Percentiles rank a stretch among this genome's conserved stretches.
Conservation (phyloP, 2,329 filamentous ascomycete species). For the Cryphonectria parasitica region DNA sequence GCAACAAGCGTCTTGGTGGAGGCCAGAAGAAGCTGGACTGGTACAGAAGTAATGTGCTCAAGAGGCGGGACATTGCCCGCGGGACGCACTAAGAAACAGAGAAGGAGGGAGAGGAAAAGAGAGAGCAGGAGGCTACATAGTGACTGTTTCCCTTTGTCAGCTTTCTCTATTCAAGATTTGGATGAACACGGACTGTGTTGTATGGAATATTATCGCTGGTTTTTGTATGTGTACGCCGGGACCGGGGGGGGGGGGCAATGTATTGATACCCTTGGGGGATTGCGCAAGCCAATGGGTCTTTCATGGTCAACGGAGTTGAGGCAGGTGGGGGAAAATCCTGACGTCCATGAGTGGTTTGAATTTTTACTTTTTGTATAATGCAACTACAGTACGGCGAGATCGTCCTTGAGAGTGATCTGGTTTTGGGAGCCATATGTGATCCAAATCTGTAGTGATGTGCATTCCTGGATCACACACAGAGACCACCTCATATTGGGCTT, state of each 20-base stretch:
- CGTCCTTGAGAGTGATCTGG: no score
- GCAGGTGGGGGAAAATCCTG: neutral
- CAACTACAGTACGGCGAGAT: neutral
- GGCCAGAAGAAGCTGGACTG: slow-evolving; percentile 23
- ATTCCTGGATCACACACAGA: no score
- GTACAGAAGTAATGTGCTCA: slow-evolving; percentile 16
- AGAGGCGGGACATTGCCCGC: neutral
- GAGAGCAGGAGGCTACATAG: neutral
- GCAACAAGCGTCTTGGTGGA: slow-evolving; percentile 20
- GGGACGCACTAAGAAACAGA: neutral
- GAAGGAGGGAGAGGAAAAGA: neutral
- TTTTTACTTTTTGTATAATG: neutral
- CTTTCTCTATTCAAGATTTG: neutral
- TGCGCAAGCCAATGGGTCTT: neutral
- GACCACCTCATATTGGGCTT: no score
- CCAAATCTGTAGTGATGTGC: no score
- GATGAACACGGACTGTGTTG: neutral
- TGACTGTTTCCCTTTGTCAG: neutral
- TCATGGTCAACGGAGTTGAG: neutral
- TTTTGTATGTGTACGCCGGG: neutral
- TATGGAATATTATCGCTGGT: neutral
- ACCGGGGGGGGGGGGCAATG: neutral
- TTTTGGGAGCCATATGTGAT: no score
- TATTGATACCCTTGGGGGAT: neutral
- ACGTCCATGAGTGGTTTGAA: neutral